Base-by-base conservation (phyloP, 2,329 filamentous ascomycete genomes). In the Ophioceras dolichostomum region DNA sequence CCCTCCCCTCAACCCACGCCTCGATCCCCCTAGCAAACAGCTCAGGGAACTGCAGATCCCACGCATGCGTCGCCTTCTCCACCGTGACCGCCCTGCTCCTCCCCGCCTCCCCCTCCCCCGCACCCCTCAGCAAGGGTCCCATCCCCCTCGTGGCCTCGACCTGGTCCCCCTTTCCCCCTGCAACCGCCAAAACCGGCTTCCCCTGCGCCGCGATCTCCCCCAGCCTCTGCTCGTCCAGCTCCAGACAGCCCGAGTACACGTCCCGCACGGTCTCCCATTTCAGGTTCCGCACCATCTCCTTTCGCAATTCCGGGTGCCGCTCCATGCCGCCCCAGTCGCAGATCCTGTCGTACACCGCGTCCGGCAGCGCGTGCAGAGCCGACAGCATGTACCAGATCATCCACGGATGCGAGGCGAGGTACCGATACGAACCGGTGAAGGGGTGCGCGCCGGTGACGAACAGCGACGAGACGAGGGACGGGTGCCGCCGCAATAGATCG, bases 11-110 rank as follows among this genome's bases (percentile, higher is more conserved):
- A 19, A 47, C 41, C 59, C 61, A 65, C 4, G 57, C 56, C 41
- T 45, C 48, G 10, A 64, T 46, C 2, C 48, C 56, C 26, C 47
- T 44, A 1, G 58, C 56, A 43, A 64, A 64, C 6, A 63, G 34
- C 30, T 53, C 43, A 2, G 61, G 62, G 22, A 56, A 47, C 39
- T 64, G 60, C 41, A 64, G 39, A 39, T 62, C 55, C 61, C 61
- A 63, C 27, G 52, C 51, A 45, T 64, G 59, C 20, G 57, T 48
- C 13, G 59, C 62, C 16, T 52, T 50, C 20, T 39, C 48, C 6
- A 64, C 49, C 9, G 60, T 42, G 12, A 51, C 56, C 32, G 45
- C 45, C 41, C 30, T 38, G 22, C 33, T 39, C n/a, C n/a, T n/a
- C n/a, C n/a, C n/a, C n/a, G n/a, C n/a, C n/a, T n/a, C n/a, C 20